Evolutionary conservation across 2,329 filamentous ascomycete genomes (phyloP).

Genomic region (Phialophora verrucosa): DNA sequence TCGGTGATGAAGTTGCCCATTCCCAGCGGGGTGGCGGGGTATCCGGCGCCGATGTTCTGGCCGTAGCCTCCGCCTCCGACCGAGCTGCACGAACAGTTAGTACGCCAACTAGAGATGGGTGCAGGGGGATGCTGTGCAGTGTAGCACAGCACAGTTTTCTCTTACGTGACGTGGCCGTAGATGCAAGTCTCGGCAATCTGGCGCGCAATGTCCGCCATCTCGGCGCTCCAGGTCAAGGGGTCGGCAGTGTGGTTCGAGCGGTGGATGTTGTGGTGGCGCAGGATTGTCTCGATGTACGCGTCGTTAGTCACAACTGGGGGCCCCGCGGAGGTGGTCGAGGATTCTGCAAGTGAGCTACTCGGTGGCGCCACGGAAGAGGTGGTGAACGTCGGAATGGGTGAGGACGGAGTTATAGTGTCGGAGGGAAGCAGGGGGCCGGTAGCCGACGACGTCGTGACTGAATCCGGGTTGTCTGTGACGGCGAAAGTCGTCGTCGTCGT

Average conservation of each 20-base stretch:
- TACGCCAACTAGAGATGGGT: neutral
- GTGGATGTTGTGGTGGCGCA: conserved; percentile 83
- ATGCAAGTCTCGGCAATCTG: conserved; percentile 69
- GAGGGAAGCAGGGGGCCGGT: conserved; percentile 1
- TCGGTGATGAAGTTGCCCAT: conserved; percentile 73
- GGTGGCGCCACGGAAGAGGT: neutral
- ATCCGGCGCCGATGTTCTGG: conserved; percentile 85
- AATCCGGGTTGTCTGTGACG: neutral
- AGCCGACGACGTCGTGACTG: neutral
- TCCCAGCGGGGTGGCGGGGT: conserved; percentile 42
- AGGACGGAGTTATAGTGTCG: conserved; percentile 6
- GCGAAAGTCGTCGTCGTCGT: neutral
- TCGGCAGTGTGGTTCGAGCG: conserved; percentile 78
- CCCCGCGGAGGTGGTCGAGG: conserved; percentile 13
- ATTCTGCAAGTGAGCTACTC: conserved; percentile 1
- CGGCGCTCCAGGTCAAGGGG: conserved; percentile 68
- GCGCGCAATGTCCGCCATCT: conserved; percentile 67
- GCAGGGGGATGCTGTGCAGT: neutral
- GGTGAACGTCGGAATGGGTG: conserved; percentile 1
- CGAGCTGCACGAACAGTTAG: conserved; percentile 45
- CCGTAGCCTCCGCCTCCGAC: conserved; percentile 71
- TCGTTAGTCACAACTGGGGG: conserved; percentile 27
- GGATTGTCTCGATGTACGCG: conserved; percentile 39
- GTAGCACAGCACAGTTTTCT: conserved; percentile 62
- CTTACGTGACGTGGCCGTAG: conserved; percentile 78